phyloP scores from a whole-genome alignment of 164 flowering plant genomes.

The Tinospora cordifolia region DNA sequence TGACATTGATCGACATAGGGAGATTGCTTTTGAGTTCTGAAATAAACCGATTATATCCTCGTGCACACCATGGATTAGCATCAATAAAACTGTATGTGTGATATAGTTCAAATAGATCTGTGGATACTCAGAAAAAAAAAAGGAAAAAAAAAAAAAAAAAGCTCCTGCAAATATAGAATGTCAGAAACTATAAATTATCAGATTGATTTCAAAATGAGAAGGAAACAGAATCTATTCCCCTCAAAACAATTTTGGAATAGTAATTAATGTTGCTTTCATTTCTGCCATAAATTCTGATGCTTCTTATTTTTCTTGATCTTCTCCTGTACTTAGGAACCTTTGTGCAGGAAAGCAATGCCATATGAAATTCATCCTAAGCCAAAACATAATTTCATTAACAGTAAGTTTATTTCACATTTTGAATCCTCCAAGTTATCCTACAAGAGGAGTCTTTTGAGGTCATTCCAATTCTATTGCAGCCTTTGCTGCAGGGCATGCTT shows the following conservation, averaged over 20 bases:
- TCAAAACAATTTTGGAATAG: neutral
- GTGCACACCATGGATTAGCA: neutral
- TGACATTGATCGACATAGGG: conserved; percentile 43
- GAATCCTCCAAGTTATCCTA: too few species aligned
- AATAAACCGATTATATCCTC: neutral
- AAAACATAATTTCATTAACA: too few species aligned
- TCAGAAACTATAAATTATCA: neutral
- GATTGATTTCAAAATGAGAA: neutral
- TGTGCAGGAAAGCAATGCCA: too few species aligned
- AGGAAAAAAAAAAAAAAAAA: neutral
- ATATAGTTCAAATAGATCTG: neutral
- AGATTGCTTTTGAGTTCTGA: conserved; percentile 37
- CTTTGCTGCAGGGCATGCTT: too few species aligned
- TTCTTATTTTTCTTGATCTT: neutral
- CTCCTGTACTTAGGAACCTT: neutral
- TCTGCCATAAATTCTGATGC: neutral
- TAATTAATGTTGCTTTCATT: neutral
- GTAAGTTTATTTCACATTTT: too few species aligned
- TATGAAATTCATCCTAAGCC: too few species aligned
- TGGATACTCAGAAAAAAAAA: neutral
- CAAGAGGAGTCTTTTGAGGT: too few species aligned
- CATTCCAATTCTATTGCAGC: too few species aligned
- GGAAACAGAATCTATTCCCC: neutral
- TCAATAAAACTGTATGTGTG: neutral
- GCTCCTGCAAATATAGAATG: neutral